phyloP scores from a whole-genome alignment of 2,329 filamentous ascomycete genomes.

The Clarireedia monteithiana region DNA sequence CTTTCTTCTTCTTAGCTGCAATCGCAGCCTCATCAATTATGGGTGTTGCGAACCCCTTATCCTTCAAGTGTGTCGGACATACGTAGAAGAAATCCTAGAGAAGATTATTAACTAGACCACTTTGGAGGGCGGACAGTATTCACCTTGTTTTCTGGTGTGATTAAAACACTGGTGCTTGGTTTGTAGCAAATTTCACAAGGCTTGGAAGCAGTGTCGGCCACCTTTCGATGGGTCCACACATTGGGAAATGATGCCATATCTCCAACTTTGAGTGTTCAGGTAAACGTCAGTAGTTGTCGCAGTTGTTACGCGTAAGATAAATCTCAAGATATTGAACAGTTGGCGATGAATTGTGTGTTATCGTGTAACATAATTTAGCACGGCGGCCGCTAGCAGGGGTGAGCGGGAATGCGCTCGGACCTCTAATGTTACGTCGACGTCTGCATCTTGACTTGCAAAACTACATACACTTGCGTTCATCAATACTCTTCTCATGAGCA shows the following conservation, averaged over 20 bases:
- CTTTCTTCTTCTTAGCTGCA: conserved; percentile 51
- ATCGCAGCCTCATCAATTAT: conserved; percentile 61
- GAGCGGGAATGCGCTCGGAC: too few species aligned
- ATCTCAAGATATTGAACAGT: too few species aligned
- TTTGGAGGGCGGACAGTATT: not conserved
- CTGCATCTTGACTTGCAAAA: too few species aligned
- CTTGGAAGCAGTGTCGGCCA: conserved; percentile 76
- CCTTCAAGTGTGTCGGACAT: conserved; percentile 75
- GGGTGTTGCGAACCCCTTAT: conserved; percentile 70
- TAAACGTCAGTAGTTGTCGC: too few species aligned
- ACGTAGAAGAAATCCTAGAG: conserved; percentile 83
- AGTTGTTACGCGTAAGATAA: too few species aligned
- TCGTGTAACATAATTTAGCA: too few species aligned
- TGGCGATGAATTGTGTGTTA: too few species aligned
- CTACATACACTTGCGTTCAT: too few species aligned
- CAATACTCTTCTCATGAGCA: too few species aligned
- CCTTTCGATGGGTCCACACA: conserved; percentile 75
- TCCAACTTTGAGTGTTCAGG: too few species aligned
- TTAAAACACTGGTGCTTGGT: conserved; percentile 75
- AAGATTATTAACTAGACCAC: not conserved
- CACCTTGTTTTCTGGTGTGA: conserved; percentile 85
- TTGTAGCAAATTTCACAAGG: conserved; percentile 90
- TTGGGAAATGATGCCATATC: conserved; percentile 53
- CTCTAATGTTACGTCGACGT: too few species aligned
- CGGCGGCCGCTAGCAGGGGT: too few species aligned